Percentiles rank a stretch among this genome's conserved stretches.
Evolutionary conservation across 192 early-diverging fungal genomes (phyloP).

Genomic region (Endogone sp.): DNA sequence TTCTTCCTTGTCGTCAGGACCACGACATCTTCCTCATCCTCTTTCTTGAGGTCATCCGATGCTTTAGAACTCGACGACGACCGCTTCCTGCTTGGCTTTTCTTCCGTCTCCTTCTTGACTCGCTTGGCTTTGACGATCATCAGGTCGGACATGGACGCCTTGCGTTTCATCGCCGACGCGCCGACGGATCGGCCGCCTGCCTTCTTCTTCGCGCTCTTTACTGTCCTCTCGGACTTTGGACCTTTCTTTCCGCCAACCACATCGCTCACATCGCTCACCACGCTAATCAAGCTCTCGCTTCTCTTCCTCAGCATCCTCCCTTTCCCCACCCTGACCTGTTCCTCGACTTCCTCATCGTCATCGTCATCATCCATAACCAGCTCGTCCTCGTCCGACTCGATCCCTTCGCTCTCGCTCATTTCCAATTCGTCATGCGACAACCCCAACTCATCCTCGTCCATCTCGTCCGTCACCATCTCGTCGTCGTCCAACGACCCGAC

Average conservation of each 20-base stretch:
- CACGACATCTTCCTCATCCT: conserved; percentile 1
- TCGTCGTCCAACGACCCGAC: conserved; percentile 20
- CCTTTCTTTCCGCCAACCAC: too few relatives aligned
- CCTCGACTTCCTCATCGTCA: conserved; percentile 10
- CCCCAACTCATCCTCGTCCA: conserved; percentile 16
- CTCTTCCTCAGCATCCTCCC: neutral
- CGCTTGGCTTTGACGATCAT: conserved; percentile 2
- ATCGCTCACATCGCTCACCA: too few relatives aligned
- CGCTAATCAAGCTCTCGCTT: neutral
- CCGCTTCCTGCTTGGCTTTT: conserved; percentile 5
- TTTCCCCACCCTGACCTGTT: neutral
- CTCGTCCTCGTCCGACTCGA: conserved; percentile 20
- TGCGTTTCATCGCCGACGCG: too few relatives aligned
- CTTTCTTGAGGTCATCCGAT: conserved; percentile 11
- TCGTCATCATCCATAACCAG: conserved; percentile 27
- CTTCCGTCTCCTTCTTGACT: neutral
- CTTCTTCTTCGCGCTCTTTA: too few relatives aligned
- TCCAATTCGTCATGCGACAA: conserved; percentile 24
- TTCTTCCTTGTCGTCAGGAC: too few relatives aligned
- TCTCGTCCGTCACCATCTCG: conserved; percentile 20
- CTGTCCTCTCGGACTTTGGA: too few relatives aligned
- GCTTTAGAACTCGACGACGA: conserved; percentile 15
- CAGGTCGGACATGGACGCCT: conserved; percentile 3
- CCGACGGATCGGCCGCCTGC: too few relatives aligned
- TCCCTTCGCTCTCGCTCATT: conserved; percentile 5